These are phyloP conservation scores for Haberlea rhodopensis DNA, from an alignment of 257 asterid genomes.

Conservation along the genomic window DNA sequence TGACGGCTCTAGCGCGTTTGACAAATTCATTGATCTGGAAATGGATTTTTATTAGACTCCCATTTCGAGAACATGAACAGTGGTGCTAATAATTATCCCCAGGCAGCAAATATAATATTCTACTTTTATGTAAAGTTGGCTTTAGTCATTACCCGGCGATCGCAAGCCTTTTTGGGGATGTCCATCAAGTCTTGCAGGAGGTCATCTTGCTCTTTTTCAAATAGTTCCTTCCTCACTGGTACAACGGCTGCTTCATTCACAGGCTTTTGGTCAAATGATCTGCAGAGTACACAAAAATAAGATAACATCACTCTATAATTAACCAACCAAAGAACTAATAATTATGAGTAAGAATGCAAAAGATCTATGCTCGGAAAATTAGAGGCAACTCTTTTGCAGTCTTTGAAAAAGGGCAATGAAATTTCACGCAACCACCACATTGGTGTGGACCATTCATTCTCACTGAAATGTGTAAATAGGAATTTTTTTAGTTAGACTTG, in stretches of 20 bases:
- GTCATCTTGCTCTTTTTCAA: constrained; percentile 93
- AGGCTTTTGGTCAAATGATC: constrained; percentile 89
- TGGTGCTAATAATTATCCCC: not conserved
- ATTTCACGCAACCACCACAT: constrained; percentile 5
- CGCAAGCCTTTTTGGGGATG: constrained; percentile 94
- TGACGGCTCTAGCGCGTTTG: constrained; percentile 89
- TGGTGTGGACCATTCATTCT: not conserved
- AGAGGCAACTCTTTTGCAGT: not conserved
- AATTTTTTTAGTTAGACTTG: no score
- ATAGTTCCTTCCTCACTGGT: constrained; percentile 78
- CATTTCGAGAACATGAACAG: not conserved
- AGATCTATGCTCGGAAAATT: not conserved
- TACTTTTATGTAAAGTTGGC: constrained; percentile 5
- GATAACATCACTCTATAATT: not conserved
- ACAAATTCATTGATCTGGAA: constrained; percentile 87
- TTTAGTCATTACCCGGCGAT: constrained; percentile 64
- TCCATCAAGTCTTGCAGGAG: constrained; percentile 83
- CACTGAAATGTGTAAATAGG: not conserved
- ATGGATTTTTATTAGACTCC: not conserved
- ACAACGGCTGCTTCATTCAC: constrained; percentile 59
- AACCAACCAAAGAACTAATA: not conserved
- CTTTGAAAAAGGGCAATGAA: constrained; percentile 5
- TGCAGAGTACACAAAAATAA: constrained; percentile 19
- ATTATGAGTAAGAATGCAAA: not conserved
- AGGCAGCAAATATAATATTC: not conserved